Evolutionary conservation across 176 grass and related monocot species (phyloP), one percentile per base, ranked within the genome.

Genomic region (Phoenix roebelenii): DNA sequence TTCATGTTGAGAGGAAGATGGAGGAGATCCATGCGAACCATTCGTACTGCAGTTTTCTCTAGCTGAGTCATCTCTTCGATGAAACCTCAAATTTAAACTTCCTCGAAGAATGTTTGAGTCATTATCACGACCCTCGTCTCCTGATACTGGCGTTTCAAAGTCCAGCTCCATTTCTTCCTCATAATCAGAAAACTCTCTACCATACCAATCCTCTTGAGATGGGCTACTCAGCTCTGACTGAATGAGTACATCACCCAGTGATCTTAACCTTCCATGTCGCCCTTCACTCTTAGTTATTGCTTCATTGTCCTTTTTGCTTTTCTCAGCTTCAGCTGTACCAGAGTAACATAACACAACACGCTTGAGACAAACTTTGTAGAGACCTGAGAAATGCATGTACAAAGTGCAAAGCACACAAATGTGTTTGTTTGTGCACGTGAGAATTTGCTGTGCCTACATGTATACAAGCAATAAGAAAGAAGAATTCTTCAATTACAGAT

Each of bases 151-250:
- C 18, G 87, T 85, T n/a, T 92, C 87, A 52, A 92, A 92, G 57
- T 98, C 93, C 55, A 92, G 65, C 49, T 98, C 93, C 84, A 92
- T 98, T 67, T 92, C 93, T 32, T 98, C 79, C 57, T 98, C 81
- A 73, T 72, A 78, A 74, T 98, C 93, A 66, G 72, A 70, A 54
- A 72, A 63, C 61, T 67, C 76, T 68, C 77, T 85, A 66, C 80
- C 92, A 68, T 97, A 81, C 29, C 65, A 70, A 25, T 76, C 79
- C 52, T 87, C 84, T 58, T 71, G 78, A 57, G 73, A 75, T 35
- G 90, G 58, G 35, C 69, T 66, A 62, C 84, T 85, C 35, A 73
- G 63, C 70, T 91, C 81, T 25, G 84, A 65, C 74, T 81, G 81
- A 59, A 98, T 72, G 51, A 98, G 67, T 55, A 98, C 60, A 67